These are phyloP conservation scores for Ailanthus altissimus DNA, from an alignment of 345 rosid genomes.

Conservation along the genomic window DNA sequence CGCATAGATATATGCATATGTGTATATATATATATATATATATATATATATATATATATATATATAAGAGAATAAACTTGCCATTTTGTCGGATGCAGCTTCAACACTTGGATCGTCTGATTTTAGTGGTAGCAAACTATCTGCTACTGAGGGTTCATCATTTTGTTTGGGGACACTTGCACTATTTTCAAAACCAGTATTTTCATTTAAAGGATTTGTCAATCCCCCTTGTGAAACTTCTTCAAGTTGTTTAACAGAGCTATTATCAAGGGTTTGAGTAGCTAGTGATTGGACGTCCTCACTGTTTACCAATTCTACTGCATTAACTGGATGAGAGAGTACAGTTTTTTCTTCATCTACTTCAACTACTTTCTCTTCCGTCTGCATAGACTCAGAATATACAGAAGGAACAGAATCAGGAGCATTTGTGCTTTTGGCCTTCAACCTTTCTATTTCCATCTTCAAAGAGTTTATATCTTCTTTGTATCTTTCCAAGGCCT, in stretches of 20 bases:
- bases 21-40: too few species aligned
- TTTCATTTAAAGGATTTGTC: constrained; percentile 37
- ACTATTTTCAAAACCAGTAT: constrained; percentile 33
- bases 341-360: constrained; percentile 62
- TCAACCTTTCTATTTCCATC: constrained; percentile 58
- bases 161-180: constrained; percentile 43
- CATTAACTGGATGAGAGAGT: constrained; percentile 44
- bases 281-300: constrained; percentile 29
- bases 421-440: constrained; percentile 31
- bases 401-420: constrained; percentile 37
- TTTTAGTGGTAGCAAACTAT: constrained; percentile 39
- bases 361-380: constrained; percentile 65
- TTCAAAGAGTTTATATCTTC: constrained; percentile 62
- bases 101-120: constrained; percentile 45
- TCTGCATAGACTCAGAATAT: constrained; percentile 37
- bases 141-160: constrained; percentile 37
- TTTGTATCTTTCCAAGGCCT: constrained; percentile 49
- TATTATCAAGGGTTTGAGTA: constrained; percentile 26
- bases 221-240: constrained; percentile 37
- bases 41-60: too few species aligned
- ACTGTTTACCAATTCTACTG: constrained; percentile 29
- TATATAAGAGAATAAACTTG: constrained; percentile 47
- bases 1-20: neutral
- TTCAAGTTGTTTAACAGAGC: constrained; percentile 28
- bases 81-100: constrained; percentile 55